Evolutionary conservation across 1,139 yeast species (phyloP).

Genomic region (Debaryomycetaceae sp.): DNA sequence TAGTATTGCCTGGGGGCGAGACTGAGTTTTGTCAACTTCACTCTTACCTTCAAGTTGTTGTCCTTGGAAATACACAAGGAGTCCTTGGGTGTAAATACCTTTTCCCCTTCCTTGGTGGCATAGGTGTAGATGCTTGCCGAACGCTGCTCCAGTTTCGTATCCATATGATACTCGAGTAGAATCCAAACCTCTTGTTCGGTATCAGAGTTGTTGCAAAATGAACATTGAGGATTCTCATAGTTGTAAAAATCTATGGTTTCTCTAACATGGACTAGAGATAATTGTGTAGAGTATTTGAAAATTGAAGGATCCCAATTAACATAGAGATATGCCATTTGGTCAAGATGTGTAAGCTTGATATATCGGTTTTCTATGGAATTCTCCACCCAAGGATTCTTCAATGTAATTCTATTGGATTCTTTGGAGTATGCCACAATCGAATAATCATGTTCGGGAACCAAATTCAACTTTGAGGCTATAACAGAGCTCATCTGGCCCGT

Average conservation of each 20-base stretch:
- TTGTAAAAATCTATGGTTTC: slow-evolving; percentile 11
- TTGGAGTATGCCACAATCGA: slow-evolving; percentile 25
- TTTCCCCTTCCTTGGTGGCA: slow-evolving; percentile 28
- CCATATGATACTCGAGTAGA: slow-evolving; percentile 42
- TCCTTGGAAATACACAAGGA: slow-evolving; percentile 20
- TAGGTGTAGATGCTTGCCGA: slow-evolving; percentile 29
- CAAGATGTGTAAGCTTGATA: slow-evolving; percentile 25
- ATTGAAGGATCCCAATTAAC: slow-evolving; percentile 60
- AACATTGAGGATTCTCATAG: slow-evolving; percentile 47
- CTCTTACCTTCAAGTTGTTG: slow-evolving; percentile 28
- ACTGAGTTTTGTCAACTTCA: slow-evolving; percentile 19
- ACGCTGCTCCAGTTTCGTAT: slow-evolving; percentile 15
- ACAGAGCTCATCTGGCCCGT: slow-evolving; percentile 50
- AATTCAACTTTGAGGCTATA: slow-evolving; percentile 31
- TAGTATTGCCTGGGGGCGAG: slow-evolving; percentile 23
- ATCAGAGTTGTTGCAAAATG: slow-evolving; percentile 31
- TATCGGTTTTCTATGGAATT: slow-evolving; percentile 13
- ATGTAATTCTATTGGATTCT: slow-evolving; percentile 5
- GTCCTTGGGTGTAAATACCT: slow-evolving; percentile 25
- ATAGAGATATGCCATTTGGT: slow-evolving; percentile 56
- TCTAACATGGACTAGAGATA: slow-evolving; percentile 31
- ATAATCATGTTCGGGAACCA: slow-evolving; percentile 71
- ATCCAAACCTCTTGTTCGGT: slow-evolving; percentile 42
- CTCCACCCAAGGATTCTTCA: slow-evolving; percentile 56
- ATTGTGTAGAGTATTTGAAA: slow-evolving; percentile 23